phyloP scores from a whole-genome alignment of 148 eudicot species.

The Dianthus caryophyllus region DNA sequence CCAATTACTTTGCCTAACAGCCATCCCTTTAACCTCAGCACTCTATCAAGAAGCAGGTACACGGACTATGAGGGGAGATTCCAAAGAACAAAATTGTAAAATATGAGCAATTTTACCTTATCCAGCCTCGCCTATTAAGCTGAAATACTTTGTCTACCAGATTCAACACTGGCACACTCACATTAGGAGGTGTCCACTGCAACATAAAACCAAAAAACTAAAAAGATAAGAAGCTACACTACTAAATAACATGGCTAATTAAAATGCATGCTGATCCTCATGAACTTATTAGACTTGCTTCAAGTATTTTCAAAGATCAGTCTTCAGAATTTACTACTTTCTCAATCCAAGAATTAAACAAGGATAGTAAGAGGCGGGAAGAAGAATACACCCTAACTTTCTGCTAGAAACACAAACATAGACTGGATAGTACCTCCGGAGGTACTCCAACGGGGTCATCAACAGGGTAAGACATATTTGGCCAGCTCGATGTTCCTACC shows the following conservation, averaged over 20 bases:
- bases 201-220: constrained; percentile 20
- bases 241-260: neutral
- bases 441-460: constrained; percentile 74
- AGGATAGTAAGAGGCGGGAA: neutral
- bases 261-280: neutral
- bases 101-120: constrained; percentile 46
- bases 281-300: neutral
- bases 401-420: neutral
- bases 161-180: constrained; percentile 80
- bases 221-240: constrained; percentile 9
- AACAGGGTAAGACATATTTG: constrained; percentile 34
- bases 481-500: constrained; percentile 34
- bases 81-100: neutral
- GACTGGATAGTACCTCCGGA: constrained; percentile 61
- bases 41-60: constrained; percentile 3
- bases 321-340: neutral
- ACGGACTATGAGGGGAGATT: neutral
- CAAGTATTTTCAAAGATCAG: neutral
- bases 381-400: neutral
- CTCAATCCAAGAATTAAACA: neutral
- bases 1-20: neutral
- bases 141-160: constrained; percentile 93
- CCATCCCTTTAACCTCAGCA: neutral
- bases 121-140: constrained; percentile 96
- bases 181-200: constrained; percentile 98